Evolutionary conservation across 1,139 yeast genomes (phyloP).

Genomic region (Debaryomyces singareniensis): DNA sequence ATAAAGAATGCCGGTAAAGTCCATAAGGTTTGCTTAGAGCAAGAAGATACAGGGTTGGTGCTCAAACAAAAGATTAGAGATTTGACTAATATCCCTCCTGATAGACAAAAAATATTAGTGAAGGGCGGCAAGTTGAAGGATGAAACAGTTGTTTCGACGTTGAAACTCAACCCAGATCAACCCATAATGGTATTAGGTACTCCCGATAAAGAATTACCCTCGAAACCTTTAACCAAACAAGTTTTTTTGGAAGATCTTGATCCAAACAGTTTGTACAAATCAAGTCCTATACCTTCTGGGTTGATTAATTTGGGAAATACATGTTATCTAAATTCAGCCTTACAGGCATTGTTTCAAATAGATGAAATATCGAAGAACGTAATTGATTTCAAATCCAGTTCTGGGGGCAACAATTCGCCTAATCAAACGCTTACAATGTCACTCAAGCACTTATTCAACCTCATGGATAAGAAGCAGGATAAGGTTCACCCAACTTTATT

Average conservation of each 20-base stretch:
- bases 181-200: conserved; percentile 89
- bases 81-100: conserved; percentile 74
- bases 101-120: conserved; percentile 82
- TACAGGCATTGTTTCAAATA: conserved; percentile 71
- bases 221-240: conserved; percentile 49
- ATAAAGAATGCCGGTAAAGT: conserved; percentile 85
- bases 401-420: conserved; percentile 8
- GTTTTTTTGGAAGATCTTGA: conserved; percentile 69
- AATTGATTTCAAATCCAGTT: conserved; percentile 7
- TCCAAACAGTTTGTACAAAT: conserved; percentile 32
- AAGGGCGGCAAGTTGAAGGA: conserved; percentile 86
- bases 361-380: conserved; percentile 47
- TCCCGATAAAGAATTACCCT: conserved; percentile 63
- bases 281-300: conserved; percentile 65
- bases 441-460: conserved; percentile 38
- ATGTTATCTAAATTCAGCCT: conserved; percentile 85
- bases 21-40: conserved; percentile 59
- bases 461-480: conserved; percentile 42
- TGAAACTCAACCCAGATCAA: conserved; percentile 58
- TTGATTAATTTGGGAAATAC: conserved; percentile 87
- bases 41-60: conserved; percentile 54
- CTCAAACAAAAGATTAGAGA: conserved; percentile 69
- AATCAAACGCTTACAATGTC: conserved; percentile 14
- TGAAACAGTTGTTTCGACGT: conserved; percentile 38
- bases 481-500: conserved; percentile 57